phyloP scores from a whole-genome alignment of 1,139 yeast species.

The Candida sp. region DNA sequence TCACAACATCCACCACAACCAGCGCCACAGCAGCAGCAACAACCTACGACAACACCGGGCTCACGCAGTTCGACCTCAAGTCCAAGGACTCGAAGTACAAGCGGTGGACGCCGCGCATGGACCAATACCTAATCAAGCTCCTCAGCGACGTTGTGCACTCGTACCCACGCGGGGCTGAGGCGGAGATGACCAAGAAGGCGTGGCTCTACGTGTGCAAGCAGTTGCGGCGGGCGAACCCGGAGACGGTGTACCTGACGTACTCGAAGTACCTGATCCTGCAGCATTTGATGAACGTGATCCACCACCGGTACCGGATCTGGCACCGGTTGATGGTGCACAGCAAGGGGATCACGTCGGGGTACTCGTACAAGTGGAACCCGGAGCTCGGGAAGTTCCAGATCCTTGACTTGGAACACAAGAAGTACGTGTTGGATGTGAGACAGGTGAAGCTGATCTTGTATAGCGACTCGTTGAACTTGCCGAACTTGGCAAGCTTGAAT shows the following conservation, averaged over 20 bases:
- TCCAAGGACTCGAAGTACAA: slow-evolving; percentile 43
- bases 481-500: slow-evolving; percentile 30
- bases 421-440: slow-evolving; percentile 33
- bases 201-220: slow-evolving; percentile 47
- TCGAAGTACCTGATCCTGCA: slow-evolving; percentile 48
- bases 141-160: slow-evolving; percentile 43
- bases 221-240: slow-evolving; percentile 41
- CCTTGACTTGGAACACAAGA: slow-evolving; percentile 27
- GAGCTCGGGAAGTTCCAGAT: slow-evolving; percentile 40
- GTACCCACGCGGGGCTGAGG: slow-evolving; percentile 33
- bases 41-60: slow-evolving; percentile 14
- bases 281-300: slow-evolving; percentile 41
- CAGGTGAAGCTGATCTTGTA: slow-evolving; percentile 37
- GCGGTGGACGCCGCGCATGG: slow-evolving; percentile 48
- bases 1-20: slow-evolving; percentile 15
- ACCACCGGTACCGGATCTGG: slow-evolving; percentile 43
- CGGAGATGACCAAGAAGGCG: slow-evolving; percentile 39
- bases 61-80: slow-evolving; percentile 36
- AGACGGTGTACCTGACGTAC: slow-evolving; percentile 46
- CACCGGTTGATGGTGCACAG: slow-evolving; percentile 36
- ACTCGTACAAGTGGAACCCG: slow-evolving; percentile 43
- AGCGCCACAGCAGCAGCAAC: slow-evolving; percentile 9
- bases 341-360: slow-evolving; percentile 22
- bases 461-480: slow-evolving; percentile 36
- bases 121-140: slow-evolving; percentile 36